Conservation (phyloP, 345 rosid genomes). For the rapeseed (Brassica napus) region DNA sequence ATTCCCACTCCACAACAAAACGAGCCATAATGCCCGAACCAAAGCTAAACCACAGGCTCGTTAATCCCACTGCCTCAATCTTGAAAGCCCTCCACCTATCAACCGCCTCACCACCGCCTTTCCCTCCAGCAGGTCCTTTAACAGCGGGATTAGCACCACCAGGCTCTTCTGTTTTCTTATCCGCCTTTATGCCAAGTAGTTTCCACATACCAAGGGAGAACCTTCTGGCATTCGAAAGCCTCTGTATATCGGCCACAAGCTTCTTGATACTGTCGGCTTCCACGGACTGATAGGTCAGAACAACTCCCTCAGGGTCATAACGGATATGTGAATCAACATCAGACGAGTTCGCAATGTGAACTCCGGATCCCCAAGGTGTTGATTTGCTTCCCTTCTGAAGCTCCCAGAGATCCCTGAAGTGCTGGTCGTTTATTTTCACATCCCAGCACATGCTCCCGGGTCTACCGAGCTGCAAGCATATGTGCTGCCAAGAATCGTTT, state of each 20-base stretch:
- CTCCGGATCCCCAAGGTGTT: conserved; percentile 90
- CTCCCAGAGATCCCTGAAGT: conserved; percentile 97
- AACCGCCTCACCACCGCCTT: conserved; percentile 59
- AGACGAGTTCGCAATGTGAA: conserved; percentile 91
- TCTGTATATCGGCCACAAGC: conserved; percentile 84
- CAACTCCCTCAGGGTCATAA: conserved; percentile 95
- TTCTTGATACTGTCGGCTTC: conserved; percentile 89
- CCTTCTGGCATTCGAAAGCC: conserved; percentile 96
- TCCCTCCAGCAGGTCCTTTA: conserved; percentile 60
- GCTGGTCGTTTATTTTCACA: conserved; percentile 93
- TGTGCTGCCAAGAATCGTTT: conserved; percentile 85
- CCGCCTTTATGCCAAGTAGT: conserved; percentile 86
- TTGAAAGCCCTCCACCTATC: conserved; percentile 90
- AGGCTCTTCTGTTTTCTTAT: conserved; percentile 70
- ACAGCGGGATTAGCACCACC: conserved; percentile 47
- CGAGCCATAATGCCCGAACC: conserved; percentile 89
- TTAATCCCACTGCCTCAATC: conserved; percentile 93
- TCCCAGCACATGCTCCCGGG: conserved; percentile 99
- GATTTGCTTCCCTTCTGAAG: conserved; percentile 84
- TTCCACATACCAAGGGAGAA: conserved; percentile 93
- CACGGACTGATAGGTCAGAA: conserved; percentile 89
- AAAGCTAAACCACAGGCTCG: conserved; percentile 98
- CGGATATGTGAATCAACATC: conserved; percentile 92
- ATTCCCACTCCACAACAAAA: conserved; percentile 99
- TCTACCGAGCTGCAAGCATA: conserved; percentile 96